Evolutionary conservation across 2,329 filamentous ascomycete genomes (phyloP).

Genomic region (Cytospora paraplurivora): DNA sequence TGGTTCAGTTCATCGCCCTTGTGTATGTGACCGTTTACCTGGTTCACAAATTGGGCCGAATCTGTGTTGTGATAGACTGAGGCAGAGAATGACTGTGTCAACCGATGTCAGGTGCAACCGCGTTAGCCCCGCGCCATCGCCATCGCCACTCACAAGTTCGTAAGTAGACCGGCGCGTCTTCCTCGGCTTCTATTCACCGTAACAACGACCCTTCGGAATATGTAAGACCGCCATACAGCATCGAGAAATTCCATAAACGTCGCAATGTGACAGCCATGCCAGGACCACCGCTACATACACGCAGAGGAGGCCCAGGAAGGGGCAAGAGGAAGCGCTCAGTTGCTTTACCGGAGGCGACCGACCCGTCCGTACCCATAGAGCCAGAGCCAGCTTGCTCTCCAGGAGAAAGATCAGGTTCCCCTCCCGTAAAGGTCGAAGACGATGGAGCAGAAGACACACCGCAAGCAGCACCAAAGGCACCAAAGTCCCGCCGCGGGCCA

Average conservation of each 20-base stretch:
- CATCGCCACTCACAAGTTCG: neutral
- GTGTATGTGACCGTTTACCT: too few relatives aligned
- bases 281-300: constrained; percentile 22
- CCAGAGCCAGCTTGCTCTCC: neutral
- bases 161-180: neutral
- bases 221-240: too few relatives aligned
- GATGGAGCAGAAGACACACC: too few relatives aligned
- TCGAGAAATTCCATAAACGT: neutral
- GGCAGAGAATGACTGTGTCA: neutral
- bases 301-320: constrained; percentile 9
- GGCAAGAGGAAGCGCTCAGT: constrained; percentile 24
- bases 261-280: constrained; percentile 22
- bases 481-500: constrained; percentile 19
- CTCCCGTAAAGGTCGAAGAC: constrained; percentile 19
- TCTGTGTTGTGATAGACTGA: neutral
- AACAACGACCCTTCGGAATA: neutral
- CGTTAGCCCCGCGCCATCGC: constrained; percentile 22
- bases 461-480: neutral
- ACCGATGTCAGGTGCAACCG: constrained; percentile 19
- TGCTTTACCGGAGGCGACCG: constrained; percentile 24
- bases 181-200: neutral
- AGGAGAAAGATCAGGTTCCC: neutral
- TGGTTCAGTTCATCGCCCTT: too few relatives aligned
- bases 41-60: too few relatives aligned
- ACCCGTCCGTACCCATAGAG: constrained; percentile 16